A percentile compares a stretch with the other conserved stretches of the same genome.
phyloP scores from a whole-genome alignment of 768 basidiomycete species.

The Trametes coccinea region DNA sequence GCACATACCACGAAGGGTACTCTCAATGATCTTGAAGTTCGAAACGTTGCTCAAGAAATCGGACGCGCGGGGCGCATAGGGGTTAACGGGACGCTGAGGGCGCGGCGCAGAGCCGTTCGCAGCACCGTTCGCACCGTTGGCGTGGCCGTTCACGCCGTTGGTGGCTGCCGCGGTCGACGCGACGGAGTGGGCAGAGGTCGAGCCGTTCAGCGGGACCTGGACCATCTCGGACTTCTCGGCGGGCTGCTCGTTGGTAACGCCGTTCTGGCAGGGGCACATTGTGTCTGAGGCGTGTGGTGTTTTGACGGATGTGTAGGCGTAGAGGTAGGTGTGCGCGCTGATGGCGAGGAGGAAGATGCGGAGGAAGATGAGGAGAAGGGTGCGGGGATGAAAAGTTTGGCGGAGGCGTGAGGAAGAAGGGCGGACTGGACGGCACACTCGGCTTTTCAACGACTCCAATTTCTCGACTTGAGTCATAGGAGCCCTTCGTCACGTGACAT shows the following conservation, averaged over 20 bases:
- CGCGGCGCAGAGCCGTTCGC: conserved; percentile 34
- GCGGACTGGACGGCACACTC: conserved; percentile 1
- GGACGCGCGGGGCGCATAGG: conserved; percentile 87
- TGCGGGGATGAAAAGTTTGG: conserved; percentile 12
- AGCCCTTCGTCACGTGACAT: conserved; percentile 13
- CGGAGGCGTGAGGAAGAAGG: not conserved
- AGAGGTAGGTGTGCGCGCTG: not conserved
- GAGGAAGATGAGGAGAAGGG: not conserved
- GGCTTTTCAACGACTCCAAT: conserved; percentile 19
- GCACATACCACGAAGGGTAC: conserved; percentile 82
- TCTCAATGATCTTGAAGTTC: conserved; percentile 96
- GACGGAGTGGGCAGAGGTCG: conserved; percentile 30
- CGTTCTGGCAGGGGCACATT: conserved; percentile 69
- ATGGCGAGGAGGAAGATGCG: not conserved
- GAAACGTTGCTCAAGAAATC: conserved; percentile 92
- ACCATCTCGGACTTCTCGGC: conserved; percentile 67
- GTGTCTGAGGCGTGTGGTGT: conserved; percentile 12
- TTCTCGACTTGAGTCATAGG: conserved; percentile 24
- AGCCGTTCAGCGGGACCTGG: conserved; percentile 56
- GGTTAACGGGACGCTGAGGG: conserved; percentile 54
- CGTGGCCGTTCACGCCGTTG: conserved; percentile 37
- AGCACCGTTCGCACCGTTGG: conserved; percentile 40
- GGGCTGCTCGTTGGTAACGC: conserved; percentile 41
- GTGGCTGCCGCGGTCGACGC: conserved; percentile 24
- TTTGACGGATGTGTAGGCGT: not conserved